Conservation (phyloP, 2,329 filamentous ascomycete species). For the Nemania serpens region DNA sequence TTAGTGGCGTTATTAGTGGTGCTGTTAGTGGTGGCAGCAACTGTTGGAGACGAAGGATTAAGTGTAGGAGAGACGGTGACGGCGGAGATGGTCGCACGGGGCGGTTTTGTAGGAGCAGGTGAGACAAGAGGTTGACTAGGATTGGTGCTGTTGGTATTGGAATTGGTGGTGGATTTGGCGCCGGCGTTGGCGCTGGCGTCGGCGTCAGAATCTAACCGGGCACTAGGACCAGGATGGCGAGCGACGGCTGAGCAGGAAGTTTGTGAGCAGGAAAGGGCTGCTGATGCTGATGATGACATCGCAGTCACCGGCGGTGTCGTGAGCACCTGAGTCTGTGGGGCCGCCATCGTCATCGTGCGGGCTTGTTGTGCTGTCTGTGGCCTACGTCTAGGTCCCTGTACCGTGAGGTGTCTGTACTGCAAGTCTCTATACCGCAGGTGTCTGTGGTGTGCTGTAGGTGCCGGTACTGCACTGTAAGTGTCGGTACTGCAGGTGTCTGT, state of each 20-base stretch:
- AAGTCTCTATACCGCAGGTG: too few species aligned
- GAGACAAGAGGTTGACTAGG: slow-evolving; percentile 10
- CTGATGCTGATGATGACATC: slow-evolving; percentile 27
- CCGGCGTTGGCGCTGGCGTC: slow-evolving; percentile 3
- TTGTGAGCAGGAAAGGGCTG: slow-evolving; percentile 7
- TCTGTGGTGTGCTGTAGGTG: background rate
- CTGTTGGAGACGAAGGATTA: too few species aligned
- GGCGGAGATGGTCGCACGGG: background rate
- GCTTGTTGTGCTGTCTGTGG: background rate
- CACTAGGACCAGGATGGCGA: slow-evolving; percentile 4
- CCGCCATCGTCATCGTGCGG: slow-evolving; percentile 9
- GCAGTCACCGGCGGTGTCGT: slow-evolving; percentile 12
- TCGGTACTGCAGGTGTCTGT: too few species aligned
- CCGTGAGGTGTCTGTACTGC: too few species aligned
- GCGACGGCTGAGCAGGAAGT: slow-evolving; percentile 1
- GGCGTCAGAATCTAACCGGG: slow-evolving; percentile 17
- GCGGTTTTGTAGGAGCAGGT: slow-evolving; percentile 17
- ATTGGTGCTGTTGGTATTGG: background rate
- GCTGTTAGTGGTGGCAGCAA: slow-evolving; percentile 1
- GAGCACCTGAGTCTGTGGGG: slow-evolving; percentile 19
- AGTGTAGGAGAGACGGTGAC: background rate
- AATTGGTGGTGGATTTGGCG: background rate
- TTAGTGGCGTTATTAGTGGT: background rate
- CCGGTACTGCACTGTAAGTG: background rate
- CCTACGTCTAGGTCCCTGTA: too few species aligned